Base-by-base conservation (phyloP, 805 yeast species). In the Saturnispora ahearnii region DNA sequence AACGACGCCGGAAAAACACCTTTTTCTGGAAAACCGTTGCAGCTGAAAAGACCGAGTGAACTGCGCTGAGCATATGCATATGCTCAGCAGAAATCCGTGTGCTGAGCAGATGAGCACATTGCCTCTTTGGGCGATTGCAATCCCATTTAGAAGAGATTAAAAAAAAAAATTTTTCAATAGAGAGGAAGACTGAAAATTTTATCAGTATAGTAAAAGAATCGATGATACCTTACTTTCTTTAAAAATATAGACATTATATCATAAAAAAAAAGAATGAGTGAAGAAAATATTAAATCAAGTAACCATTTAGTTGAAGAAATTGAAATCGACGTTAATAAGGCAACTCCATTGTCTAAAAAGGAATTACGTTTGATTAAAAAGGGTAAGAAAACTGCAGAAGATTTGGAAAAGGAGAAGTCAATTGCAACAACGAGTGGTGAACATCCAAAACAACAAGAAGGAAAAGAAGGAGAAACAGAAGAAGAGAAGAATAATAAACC, bases 311-410 rank as follows among this genome's bases (percentile, higher is more conserved):
- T 13, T 32, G 79, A 74, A 37, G 87, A 82, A 60, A 73, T 85
- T 46, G 86, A 80, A 56, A 84, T 85, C 53, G 85, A 84, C 60
- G 68, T 85, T 48, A 68, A 71, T 24, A 84, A 80, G 44, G 81
- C 87, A 5, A 77, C 84, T 12, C 97, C 99, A 1, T 71, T 90
- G 45, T 89, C 96, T 11, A 90, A 87, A 66, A 91, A 93, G 65
- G 96, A 91, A 66, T 84, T 84, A 60, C 84, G 98, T 69, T 70
- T 82, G 57, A 68, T 85, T 56, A 91, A 93, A 67, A 84, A 84
- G 64, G 89, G 89, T 53, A 81, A 85, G 60, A 61, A 76, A 30
- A 78, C 84, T 44, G 57, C 79, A 42, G 83, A 79, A 45, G 82
- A 79, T 58, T 61, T 81, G 21, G 72, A 74, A 52, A 59, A 61